phyloP scores from a whole-genome alignment of 768 basidiomycete genomes.

The Collybiopsis confluens region DNA sequence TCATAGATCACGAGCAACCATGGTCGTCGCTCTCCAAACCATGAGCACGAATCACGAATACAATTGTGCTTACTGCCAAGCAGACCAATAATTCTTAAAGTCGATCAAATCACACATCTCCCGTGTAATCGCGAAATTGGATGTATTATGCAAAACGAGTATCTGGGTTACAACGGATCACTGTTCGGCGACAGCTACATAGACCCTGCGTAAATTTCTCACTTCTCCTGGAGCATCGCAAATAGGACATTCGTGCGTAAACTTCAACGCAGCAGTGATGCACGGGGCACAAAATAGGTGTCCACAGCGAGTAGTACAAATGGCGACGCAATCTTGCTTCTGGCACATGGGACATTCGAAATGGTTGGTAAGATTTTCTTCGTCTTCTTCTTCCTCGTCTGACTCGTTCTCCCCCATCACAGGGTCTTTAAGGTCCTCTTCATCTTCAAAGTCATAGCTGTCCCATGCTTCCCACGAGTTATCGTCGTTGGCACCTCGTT shows the following conservation, averaged over 20 bases:
- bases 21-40: too few species aligned
- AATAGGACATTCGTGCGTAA: slow-evolving; percentile 1
- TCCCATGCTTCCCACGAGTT: background rate
- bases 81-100: too few species aligned
- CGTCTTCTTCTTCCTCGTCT: background rate
- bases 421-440: background rate
- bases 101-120: too few species aligned
- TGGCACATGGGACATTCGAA: slow-evolving; percentile 6
- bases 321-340: background rate
- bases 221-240: background rate
- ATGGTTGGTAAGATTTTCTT: background rate
- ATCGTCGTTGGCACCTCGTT: background rate
- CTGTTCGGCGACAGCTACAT: background rate
- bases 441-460: slow-evolving; percentile 1
- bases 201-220: background rate
- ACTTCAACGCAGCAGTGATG: background rate
- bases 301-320: slow-evolving; percentile 4
- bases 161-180: background rate
- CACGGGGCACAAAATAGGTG: slow-evolving; percentile 7
- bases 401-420: background rate
- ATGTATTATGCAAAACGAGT: too few species aligned
- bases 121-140: too few species aligned
- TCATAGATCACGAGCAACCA: too few species aligned
- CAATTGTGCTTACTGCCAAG: too few species aligned
- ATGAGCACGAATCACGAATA: too few species aligned